These are phyloP conservation scores for Lichtheimia hyalospora DNA, from an alignment of 371 early-diverging fungal species.

Conservation along the genomic window DNA sequence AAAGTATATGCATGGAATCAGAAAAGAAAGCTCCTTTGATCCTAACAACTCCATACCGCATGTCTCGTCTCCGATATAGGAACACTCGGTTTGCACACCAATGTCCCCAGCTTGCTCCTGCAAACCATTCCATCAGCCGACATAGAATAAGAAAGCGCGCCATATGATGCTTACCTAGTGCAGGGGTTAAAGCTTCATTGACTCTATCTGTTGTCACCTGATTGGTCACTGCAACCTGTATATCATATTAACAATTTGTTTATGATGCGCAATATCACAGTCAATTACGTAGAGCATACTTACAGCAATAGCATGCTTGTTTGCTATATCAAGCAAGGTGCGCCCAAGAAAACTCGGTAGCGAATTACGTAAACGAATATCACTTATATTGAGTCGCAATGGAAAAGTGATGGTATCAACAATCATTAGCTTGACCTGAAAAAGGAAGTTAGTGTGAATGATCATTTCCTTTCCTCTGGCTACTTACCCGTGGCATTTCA, in stretches of 20 bases:
- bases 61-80: slow-evolving; percentile 14
- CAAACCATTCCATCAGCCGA: not conserved
- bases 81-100: slow-evolving; percentile 15
- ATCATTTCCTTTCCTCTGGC: too few relatives aligned
- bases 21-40: not conserved
- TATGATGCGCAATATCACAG: too few relatives aligned
- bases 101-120: slow-evolving; percentile 8
- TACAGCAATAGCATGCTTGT: slow-evolving; percentile 52
- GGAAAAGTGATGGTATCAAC: slow-evolving; percentile 70
- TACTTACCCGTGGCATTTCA: slow-evolving; percentile 33
- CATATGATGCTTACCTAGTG: slow-evolving; percentile 3
- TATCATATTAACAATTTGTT: not conserved
- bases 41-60: not conserved
- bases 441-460: not conserved
- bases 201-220: slow-evolving; percentile 12
- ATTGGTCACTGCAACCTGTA: slow-evolving; percentile 15
- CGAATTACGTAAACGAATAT: slow-evolving; percentile 41
- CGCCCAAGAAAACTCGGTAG: slow-evolving; percentile 51
- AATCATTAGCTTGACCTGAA: slow-evolving; percentile 57
- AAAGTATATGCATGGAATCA: not conserved
- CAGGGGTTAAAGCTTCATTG: slow-evolving; percentile 15
- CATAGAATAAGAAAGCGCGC: not conserved
- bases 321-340: slow-evolving; percentile 45
- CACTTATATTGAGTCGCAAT: slow-evolving; percentile 52
- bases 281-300: not conserved